Evolutionary conservation across 495 filamentous ascomycete genomes (phyloP).

Genomic region (Parmelia sp.): DNA sequence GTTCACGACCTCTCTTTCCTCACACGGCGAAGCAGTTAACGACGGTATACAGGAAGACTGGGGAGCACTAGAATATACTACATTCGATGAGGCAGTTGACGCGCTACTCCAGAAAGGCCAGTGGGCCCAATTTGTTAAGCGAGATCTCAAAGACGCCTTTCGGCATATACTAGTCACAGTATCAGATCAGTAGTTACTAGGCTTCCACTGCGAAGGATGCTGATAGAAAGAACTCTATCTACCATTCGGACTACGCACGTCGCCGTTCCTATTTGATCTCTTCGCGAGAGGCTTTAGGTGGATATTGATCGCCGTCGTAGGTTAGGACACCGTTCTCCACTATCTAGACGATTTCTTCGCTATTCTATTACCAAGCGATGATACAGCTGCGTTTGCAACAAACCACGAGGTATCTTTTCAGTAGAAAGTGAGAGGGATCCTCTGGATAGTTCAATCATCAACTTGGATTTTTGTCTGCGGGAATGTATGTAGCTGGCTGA

Average conservation of each 20-base stretch:
- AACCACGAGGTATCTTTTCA: too few species aligned
- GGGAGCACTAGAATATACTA: background rate
- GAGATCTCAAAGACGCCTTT: too few species aligned
- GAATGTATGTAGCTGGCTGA: too few species aligned
- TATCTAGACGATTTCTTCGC: conserved; percentile 7
- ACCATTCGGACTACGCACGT: background rate
- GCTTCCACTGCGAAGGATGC: background rate
- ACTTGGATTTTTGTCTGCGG: too few species aligned
- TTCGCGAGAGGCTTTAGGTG: background rate
- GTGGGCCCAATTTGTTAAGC: background rate
- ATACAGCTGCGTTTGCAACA: too few species aligned
- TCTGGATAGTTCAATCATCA: too few species aligned
- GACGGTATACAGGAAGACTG: background rate
- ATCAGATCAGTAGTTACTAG: background rate
- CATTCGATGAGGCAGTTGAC: background rate
- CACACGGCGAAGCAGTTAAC: background rate
- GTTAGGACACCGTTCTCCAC: background rate
- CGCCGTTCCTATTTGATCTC: background rate
- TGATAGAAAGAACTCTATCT: background rate
- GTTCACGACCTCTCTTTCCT: background rate
- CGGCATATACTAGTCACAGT: background rate
- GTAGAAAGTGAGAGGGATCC: too few species aligned
- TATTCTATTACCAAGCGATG: background rate
- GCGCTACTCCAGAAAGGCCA: background rate
- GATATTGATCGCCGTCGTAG: background rate